Conservation (phyloP, 129 eudicot species). For the Deinandra increscens region DNA sequence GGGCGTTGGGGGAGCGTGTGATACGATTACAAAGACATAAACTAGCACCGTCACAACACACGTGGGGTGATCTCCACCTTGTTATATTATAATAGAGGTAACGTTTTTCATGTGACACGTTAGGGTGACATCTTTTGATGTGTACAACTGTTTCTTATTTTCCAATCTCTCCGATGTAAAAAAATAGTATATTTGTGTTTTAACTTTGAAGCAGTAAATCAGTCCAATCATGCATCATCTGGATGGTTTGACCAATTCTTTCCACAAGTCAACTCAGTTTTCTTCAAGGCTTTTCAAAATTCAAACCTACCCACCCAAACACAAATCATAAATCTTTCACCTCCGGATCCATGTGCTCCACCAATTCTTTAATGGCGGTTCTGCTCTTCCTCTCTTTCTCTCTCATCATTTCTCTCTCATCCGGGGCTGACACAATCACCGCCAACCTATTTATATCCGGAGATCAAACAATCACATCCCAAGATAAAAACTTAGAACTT, state of each 20-base stretch:
- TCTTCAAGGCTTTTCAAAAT: not conserved
- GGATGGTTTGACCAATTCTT: not conserved
- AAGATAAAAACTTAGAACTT: slow-evolving; percentile 29
- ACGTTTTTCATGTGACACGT: no score
- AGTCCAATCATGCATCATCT: not conserved
- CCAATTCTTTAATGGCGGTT: slow-evolving; percentile 2
- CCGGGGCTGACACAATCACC: slow-evolving; percentile 39
- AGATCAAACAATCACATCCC: slow-evolving; percentile 38
- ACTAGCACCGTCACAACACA: no score
- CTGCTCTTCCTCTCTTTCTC: slow-evolving; percentile 27
- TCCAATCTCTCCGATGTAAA: no score
- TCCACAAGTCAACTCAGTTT: not conserved
- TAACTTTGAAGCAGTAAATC: no score
- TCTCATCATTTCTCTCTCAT: slow-evolving; percentile 16
- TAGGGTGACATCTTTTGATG: no score
- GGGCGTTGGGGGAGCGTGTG: no score
- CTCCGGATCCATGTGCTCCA: slow-evolving; percentile 10
- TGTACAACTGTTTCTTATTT: no score
- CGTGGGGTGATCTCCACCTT: no score
- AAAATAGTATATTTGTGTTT: no score
- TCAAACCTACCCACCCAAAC: not conserved
- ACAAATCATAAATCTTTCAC: not conserved
- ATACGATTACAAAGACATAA: no score
- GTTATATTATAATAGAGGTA: no score
- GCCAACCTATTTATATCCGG: slow-evolving; percentile 41